Base-by-base conservation (phyloP, 805 yeast genomes). In the Metahyphopichia silvanorum region DNA sequence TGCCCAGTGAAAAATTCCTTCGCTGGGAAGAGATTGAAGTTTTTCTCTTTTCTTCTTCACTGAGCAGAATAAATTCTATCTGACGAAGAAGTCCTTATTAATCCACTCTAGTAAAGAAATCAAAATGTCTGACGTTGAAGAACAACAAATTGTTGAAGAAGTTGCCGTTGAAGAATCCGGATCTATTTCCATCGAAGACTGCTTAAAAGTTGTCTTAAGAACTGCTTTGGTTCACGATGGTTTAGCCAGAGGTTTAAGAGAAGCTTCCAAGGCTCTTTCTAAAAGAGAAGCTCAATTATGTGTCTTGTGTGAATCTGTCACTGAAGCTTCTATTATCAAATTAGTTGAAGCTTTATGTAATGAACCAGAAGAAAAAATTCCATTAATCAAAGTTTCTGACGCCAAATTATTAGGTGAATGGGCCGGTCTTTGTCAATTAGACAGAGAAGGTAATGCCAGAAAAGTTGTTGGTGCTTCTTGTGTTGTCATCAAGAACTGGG, bases 381-480 rank as follows among this genome's bases (percentile, higher is more conserved):
- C 98, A 62, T 79, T 93, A 74, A 85, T 93, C 84, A 93, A 93
- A 85, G 98, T 93, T 59, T 86, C 98, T 60, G 98, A 93, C 69
- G 96, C 98, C 67, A 93, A 93, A 84, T 86, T 87, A 79, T 82
- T 93, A 69, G 99, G 99, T 82, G 98, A 93, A 81, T 93, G 98
- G 98, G 98, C 98, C 65, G 98, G 98, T 85, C 80, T 93, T 59
- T 93, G 96, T 79, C 87, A 88, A 77, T 82, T 91, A 63, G 98
- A 93, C 94, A 87, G 96, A 77, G 98, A 93, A 63, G 99, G 98
- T 77, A 88, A 91, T 80, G 96, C 98, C 76, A 88, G 97, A 82
- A 93, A 93, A 87, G 98, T 93, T 62, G 98, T 93, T 70, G 98
- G 98, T 77, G 95, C 96, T 74, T 89, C 98, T 60, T 91, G 95